Base-by-base conservation (phyloP, 1,139 yeast species). In the Nematodospora anomalae region DNA sequence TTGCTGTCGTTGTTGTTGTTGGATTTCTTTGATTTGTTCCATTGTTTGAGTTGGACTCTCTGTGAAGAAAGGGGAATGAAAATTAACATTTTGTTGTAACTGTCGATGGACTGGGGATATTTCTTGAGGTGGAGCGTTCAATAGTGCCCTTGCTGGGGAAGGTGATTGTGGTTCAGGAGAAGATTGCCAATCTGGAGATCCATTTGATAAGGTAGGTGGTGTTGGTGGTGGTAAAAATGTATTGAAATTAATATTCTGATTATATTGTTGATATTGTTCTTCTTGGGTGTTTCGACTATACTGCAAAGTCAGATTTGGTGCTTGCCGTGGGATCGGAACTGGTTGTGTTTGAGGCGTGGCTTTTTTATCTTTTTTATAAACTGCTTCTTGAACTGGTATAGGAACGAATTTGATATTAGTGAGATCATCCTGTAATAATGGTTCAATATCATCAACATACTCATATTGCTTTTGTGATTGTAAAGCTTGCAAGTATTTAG, bases 131-230 rank as follows among this genome's bases (percentile, higher is more conserved):
- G 35, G 47, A 31, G 50, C 46, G 27, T 39, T 43, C 11, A 41
- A 30, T 18, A 27, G 22, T n/a, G 49, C 39, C 31, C 46, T 43
- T 4, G 35, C 41, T 13, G 66, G 66, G 2, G 70, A 58, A 7
- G 71, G 67, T 11, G 71, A 60, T 45, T 50, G 58, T 20, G 74
- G 74, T 38, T 70, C 74, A 3, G 75, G 74, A 1, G 71, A 65
- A 1, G 67, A 61, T 26, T 64, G 62, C 57, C 61, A 59, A 21
- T 64, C 69, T 2, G 71, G 70, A 1, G 69, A 62, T 1, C 60
- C 68, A 33, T 60, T 51, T 4, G 63, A 52, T 34, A 64, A 54
- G 4, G 69, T 57, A 15, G 77, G 76, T 4, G 77, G 69, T 4
- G 69, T 70, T 4, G 75, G 76, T 9, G 74, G 74, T 6, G 75